Evolutionary conservation across 192 early-diverging fungal species (phyloP), one percentile per base, ranked within the genome.

Genomic region (Coemansia sp.): DNA sequence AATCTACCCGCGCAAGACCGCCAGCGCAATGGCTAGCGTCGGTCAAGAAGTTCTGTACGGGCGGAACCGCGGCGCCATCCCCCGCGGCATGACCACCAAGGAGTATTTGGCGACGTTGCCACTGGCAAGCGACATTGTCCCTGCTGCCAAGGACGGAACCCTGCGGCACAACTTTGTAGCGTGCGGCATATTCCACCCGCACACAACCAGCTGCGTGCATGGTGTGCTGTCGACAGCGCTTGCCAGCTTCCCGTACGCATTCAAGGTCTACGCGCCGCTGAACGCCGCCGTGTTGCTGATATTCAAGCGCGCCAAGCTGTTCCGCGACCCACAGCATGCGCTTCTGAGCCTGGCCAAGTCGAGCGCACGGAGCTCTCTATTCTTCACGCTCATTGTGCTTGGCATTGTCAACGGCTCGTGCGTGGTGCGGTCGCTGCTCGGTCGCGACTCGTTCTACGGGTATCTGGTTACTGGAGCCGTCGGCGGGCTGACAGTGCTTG

Each of bases 121-220:
- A 8, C 81, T 84, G 49, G 85, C 86, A 21, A 71, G 71, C 4
- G 84, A 85, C 62, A 75, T 89, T 45, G 72, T 81, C 4, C 73
- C 67, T 2, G 63, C 84, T 7, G 68, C 85, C 4, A 75, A 72
- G 10, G 61, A 62, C 4, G 46, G 58, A 3, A 16, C 40, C 13
- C 51, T 89, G 16, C 80, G 78, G 10, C 88, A 89, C 58, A 67
- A 84, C 63, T 82, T 64, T 51, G 75, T 84, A 16, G 64, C 82
- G 28, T 91, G 89, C 40, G 87, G 85, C 1, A 26, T 89, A 48
- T 74, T 86, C 57, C 89, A 91, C 53, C 88, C 89, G 23, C 57
- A 84, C 33, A 79, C 83, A 10, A 75, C 65, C 13, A 78, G 72
- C 58, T 91, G 89, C 60, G 16, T 64, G 2, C 56, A 58, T 18